Evolutionary conservation across 306 rosid species (phyloP), one percentile per base, ranked within the genome.

Genomic region (Vachellia collinsii): DNA sequence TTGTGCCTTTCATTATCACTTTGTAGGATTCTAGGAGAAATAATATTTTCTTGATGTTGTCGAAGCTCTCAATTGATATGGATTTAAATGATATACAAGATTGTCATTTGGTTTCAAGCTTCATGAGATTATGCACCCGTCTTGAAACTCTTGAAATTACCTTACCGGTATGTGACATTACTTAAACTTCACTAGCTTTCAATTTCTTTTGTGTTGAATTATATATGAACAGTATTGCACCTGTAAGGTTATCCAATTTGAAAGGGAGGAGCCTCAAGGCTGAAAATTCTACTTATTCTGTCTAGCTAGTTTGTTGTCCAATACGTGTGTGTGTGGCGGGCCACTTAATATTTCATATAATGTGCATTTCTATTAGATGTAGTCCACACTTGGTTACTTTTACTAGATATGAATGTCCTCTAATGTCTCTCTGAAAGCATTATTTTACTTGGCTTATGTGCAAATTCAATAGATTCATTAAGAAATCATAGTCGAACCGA

Each of bases 21-120:
- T 70, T 7, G 9, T 19, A 76, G 78, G 65, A 41, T 1, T 1
- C 17, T 70, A 37, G 17, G 39, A 12, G 50, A 11, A 19, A 36
- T 17, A 70, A 34, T 6, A 10, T 50, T 6, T 77, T 82, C 37
- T 11, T n/a, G 20, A 63, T 46, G 34, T 64, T 82, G 63, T 39
- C 77, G 12, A 13, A 72, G 41, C 7, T 82, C n/a, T 71, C 79
- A 29, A 5, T 82, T 6, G 85, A 77, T 38, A 6, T 82, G 51
- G 63, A 82, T 34, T 53, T 77, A 69, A 72, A 51, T 46, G 5
- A 51, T 8, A 34, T 63, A 19, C 36, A 34, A 77, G 82, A 77
- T 13, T 29, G 59, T 7, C 3, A 2, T 37, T 14, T 19, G 36
- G 20, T 82, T 51, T 72, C 63, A 29, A n/a, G 3, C 46, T 38